Evolutionary conservation across 1,284 basidiomycete genomes (phyloP).

Genomic region (Moesziomyces globuligerus): DNA sequence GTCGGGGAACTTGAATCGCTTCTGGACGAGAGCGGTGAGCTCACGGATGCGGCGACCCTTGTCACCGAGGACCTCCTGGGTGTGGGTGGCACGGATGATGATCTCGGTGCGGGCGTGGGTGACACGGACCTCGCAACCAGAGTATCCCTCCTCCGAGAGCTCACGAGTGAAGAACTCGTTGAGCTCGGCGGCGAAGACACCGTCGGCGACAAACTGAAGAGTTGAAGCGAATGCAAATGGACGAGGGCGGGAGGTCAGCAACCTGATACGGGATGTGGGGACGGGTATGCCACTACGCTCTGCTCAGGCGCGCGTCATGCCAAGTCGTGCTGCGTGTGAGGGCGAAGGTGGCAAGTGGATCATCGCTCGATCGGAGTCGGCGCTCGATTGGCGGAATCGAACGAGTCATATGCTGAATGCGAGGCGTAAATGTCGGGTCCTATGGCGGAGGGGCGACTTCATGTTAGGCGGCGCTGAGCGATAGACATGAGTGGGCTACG

Average conservation of each 20-base stretch:
- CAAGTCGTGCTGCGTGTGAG: not conserved
- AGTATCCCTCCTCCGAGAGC: constrained; percentile 99
- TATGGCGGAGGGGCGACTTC: no score
- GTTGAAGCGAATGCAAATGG: not conserved
- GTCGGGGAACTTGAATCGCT: constrained; percentile 99
- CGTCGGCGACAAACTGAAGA: constrained; percentile 89
- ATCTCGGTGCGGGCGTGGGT: constrained; percentile 99
- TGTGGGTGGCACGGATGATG: constrained; percentile 99
- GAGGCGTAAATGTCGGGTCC: no score
- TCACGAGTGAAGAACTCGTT: constrained; percentile 98
- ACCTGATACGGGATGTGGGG: not conserved
- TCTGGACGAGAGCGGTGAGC: constrained; percentile 97
- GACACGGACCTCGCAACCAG: constrained; percentile 99
- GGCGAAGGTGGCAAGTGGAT: no score
- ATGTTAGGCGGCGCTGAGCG: no score
- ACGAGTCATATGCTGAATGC: no score
- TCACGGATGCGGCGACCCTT: constrained; percentile 99
- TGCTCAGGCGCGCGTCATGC: not conserved
- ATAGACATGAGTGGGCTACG: no score
- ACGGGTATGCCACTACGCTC: not conserved
- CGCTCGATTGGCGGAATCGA: no score
- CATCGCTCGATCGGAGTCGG: no score
- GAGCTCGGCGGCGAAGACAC: constrained; percentile 97
- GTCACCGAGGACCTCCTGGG: constrained; percentile 99
- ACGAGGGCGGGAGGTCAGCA: constrained; percentile 14